Evolutionary conservation across 306 rosid species (phyloP).

Genomic region (Vicia sativa): DNA sequence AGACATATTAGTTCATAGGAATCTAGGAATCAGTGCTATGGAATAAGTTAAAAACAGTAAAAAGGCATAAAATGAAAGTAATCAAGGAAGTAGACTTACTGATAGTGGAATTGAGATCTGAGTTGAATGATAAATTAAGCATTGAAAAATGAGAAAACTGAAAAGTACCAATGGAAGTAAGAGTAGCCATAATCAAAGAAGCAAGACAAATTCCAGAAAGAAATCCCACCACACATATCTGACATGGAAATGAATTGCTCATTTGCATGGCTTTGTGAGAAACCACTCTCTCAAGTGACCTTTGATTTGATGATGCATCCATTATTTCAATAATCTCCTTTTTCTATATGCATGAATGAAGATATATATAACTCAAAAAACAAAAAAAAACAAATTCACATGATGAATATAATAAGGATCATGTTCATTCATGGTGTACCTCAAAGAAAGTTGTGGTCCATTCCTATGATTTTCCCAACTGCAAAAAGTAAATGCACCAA

Average conservation of each 20-base stretch:
- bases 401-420: slow-evolving; percentile 27
- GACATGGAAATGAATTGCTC: slow-evolving; percentile 82
- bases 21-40: no score
- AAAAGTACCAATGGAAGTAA: slow-evolving; percentile 59
- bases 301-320: slow-evolving; percentile 46
- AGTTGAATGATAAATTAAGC: slow-evolving; percentile 44
- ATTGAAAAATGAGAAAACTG: slow-evolving; percentile 35
- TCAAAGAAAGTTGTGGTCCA: slow-evolving; percentile 34
- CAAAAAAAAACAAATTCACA: background rate
- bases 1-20: no score
- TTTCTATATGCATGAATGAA: background rate
- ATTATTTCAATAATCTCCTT: slow-evolving; percentile 46
- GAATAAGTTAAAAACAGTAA: background rate
- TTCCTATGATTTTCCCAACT: slow-evolving; percentile 31
- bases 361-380: background rate
- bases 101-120: slow-evolving; percentile 46
- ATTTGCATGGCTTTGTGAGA: slow-evolving; percentile 86
- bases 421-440: slow-evolving; percentile 32
- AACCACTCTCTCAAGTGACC: slow-evolving; percentile 71
- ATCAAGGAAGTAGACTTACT: slow-evolving; percentile 58
- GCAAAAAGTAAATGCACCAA: slow-evolving; percentile 40
- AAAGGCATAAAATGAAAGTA: background rate
- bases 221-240: slow-evolving; percentile 84
- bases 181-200: slow-evolving; percentile 67
- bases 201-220: slow-evolving; percentile 80